A percentile compares a stretch with the other conserved stretches of the same genome.
Conservation (phyloP, 805 yeast species). For the Nakazawaea ishiwadae region DNA sequence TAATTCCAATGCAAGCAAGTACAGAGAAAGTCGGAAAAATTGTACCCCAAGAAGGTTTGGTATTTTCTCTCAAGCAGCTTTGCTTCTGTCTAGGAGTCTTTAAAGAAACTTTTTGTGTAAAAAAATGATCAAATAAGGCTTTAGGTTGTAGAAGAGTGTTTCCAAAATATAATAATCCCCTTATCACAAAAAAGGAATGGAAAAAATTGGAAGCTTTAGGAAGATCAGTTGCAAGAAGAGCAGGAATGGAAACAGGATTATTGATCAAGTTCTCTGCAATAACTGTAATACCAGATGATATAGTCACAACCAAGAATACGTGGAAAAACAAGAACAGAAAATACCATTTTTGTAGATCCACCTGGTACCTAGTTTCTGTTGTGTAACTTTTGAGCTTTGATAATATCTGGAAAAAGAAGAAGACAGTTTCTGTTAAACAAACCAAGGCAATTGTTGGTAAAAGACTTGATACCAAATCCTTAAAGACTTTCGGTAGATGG, state of each 20-base stretch:
- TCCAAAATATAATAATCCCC: conserved; percentile 75
- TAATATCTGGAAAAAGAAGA: conserved; percentile 50
- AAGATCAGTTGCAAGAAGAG: conserved; percentile 67
- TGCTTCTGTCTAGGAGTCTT: conserved; percentile 58
- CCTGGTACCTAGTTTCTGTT: conserved; percentile 59
- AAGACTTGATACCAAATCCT: conserved; percentile 54
- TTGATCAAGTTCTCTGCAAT: conserved; percentile 56
- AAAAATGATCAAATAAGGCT: conserved; percentile 37
- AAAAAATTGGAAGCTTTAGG: conserved; percentile 88
- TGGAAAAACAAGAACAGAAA: conserved; percentile 79
- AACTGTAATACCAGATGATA: conserved; percentile 72
- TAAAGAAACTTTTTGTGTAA: conserved; percentile 34
- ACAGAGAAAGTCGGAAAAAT: conserved; percentile 73
- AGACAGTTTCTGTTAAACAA: conserved; percentile 57
- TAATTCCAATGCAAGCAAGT: conserved; percentile 71
- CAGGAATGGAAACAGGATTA: conserved; percentile 70
- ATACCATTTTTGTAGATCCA: conserved; percentile 73
- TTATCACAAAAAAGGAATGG: conserved; percentile 67
- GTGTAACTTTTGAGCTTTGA: conserved; percentile 52
- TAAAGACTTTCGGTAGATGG: conserved; percentile 45
- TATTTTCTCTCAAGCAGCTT: too few relatives aligned
- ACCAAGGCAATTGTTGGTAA: conserved; percentile 66
- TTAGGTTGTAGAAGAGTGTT: conserved; percentile 59
- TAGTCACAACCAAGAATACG: conserved; percentile 76
- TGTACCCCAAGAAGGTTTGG: too few relatives aligned